Percentiles rank a stretch among this genome's conserved stretches.
phyloP scores from a whole-genome alignment of 345 rosid species.

The Arabidopsis suecica region DNA sequence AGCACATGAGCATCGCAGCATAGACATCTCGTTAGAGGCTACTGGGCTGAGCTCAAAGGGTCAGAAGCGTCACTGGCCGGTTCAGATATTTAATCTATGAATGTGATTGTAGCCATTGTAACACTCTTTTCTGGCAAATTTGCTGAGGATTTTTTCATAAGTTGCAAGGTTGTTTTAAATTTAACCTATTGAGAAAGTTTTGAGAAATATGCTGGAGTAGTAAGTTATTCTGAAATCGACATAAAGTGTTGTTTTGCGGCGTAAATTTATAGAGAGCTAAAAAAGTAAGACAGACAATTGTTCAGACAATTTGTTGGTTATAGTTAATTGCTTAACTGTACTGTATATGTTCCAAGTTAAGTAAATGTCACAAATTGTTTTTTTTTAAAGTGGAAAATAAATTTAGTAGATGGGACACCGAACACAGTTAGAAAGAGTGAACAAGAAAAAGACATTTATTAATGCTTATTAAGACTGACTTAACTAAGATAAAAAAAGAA shows the following conservation, averaged over 20 bases:
- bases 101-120: constrained; percentile 30
- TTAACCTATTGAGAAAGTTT: not conserved
- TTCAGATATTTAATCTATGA: constrained; percentile 77
- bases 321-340: too few relatives aligned
- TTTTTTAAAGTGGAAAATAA: not conserved
- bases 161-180: not conserved
- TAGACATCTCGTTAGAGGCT: constrained; percentile 84
- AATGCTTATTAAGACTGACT: constrained; percentile 10
- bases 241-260: not conserved
- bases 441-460: not conserved
- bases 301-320: not conserved
- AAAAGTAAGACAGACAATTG: not conserved
- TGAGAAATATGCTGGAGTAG: not conserved
- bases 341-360: too few relatives aligned
- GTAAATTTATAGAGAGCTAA: not conserved
- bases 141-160: constrained; percentile 4
- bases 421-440: not conserved
- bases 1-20: constrained; percentile 74
- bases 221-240: not conserved
- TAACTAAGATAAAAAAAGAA: not conserved
- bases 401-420: too few relatives aligned
- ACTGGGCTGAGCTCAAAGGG: constrained; percentile 57
- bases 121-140: constrained; percentile 9
- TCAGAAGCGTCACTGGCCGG: constrained; percentile 65
- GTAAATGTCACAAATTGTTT: too few relatives aligned